Conservation (phyloP, 345 rosid genomes). For the Salix udensis region DNA sequence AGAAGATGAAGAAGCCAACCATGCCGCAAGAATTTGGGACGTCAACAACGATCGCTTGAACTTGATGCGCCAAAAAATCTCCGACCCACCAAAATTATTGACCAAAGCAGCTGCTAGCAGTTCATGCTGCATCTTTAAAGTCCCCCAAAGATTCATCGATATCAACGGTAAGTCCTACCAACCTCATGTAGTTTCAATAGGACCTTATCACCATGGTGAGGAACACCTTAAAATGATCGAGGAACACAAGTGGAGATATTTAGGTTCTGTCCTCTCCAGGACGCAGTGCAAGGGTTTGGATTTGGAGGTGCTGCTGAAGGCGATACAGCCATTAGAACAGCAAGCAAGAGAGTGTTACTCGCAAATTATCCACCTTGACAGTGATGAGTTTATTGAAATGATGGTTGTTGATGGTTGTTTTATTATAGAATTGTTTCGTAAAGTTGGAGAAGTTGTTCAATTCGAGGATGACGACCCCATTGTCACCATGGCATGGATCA, state of each 20-base stretch:
- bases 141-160: conserved; percentile 41
- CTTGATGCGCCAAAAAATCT: conserved; percentile 39
- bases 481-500: conserved; percentile 65
- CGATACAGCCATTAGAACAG: conserved; percentile 36
- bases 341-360: conserved; percentile 67
- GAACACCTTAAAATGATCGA: conserved; percentile 53
- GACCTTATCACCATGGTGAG: conserved; percentile 63
- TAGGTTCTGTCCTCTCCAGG: conserved; percentile 45
- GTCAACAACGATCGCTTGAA: conserved; percentile 31
- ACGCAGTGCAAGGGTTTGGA: conserved; percentile 17
- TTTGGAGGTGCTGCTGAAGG: conserved; percentile 44
- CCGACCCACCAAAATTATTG: conserved; percentile 40
- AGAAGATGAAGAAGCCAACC: conserved; percentile 13
- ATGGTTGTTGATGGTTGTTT: conserved; percentile 72
- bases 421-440: conserved; percentile 57
- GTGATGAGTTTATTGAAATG: conserved; percentile 54
- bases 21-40: conserved; percentile 21
- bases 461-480: conserved; percentile 62
- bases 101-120: conserved; percentile 33
- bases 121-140: conserved; percentile 50
- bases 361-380: conserved; percentile 38
- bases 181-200: conserved; percentile 68
- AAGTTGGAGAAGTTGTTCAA: conserved; percentile 35
- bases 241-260: conserved; percentile 77
- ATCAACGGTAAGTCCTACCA: conserved; percentile 54